Evolutionary conservation across 345 rosid genomes (phyloP), one percentile per base, ranked within the genome.

Genomic region (Eucalyptus globulus): DNA sequence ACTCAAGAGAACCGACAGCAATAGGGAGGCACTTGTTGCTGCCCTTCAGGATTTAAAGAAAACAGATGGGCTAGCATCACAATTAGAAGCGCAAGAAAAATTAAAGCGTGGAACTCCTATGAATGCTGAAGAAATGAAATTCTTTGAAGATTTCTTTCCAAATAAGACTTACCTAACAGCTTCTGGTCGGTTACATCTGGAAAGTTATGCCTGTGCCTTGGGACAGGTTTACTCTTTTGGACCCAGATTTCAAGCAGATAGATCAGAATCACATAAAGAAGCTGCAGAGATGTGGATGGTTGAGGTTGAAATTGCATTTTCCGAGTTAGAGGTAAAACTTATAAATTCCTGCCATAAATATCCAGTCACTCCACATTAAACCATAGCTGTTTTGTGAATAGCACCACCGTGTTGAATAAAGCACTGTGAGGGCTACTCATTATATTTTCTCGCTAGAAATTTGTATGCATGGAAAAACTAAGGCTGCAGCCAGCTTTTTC

Each of bases 191-290:
- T 94, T 95, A 90, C 99, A 95, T 94, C 92, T 98, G 88, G 98
- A 95, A 92, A 96, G 99, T 92, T 96, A 94, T 90, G 98, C 99
- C 21, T 95, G 96, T 92, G 95, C 97, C 40, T 95, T 98, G 87
- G 99, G 99, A 88, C 93, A 97, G 88, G 98, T 98, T 81, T 98
- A 96, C 92, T 91, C 99, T 27, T 93, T 96, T 50, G 99, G 99
- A 89, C 97, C 99, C 67, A 93, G 96, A 90, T 98, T 95, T 89
- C 89, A 49, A 62, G 98, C 98, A 85, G 95, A 93, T 91, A 93
- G 93, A 90, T 90, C 80, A n/a, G 92, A 92, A 62, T 91, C 94
- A 62, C 43, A 94, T 16, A 95, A 93, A 87, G 94, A 90, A 49
- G 90, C 90, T 89, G 96, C 97, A 3, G 99, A 98, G 93, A 95